Conservation (phyloP, 2,329 filamentous ascomycete genomes). For the Canariomyces notabilis region DNA sequence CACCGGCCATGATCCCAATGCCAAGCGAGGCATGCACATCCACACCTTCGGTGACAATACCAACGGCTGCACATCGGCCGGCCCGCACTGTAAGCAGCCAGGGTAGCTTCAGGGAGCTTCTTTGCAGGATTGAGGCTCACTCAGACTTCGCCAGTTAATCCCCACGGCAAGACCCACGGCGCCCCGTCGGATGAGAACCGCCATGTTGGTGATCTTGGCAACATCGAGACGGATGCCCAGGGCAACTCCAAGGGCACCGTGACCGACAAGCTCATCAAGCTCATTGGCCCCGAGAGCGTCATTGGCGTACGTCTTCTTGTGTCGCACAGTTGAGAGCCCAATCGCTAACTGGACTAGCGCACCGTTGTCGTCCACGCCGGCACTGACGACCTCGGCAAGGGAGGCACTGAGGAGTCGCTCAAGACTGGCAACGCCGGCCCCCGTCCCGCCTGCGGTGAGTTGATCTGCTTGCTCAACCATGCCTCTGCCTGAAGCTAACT, state of each 20-base stretch:
- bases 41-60: slow-evolving; percentile 99
- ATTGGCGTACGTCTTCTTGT: slow-evolving; percentile 64
- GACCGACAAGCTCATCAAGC: slow-evolving; percentile 79
- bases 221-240: slow-evolving; percentile 91
- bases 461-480: background rate
- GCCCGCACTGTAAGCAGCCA: slow-evolving; percentile 78
- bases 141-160: slow-evolving; percentile 68
- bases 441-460: slow-evolving; percentile 80
- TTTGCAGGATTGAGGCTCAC: slow-evolving; percentile 3
- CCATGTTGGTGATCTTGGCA: slow-evolving; percentile 96
- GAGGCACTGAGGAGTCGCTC: slow-evolving; percentile 87
- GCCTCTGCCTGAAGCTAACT: background rate
- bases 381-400: slow-evolving; percentile 94
- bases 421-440: slow-evolving; percentile 95
- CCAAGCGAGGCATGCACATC: slow-evolving; percentile 96
- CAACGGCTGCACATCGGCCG: slow-evolving; percentile 98
- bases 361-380: slow-evolving; percentile 92
- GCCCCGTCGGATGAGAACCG: slow-evolving; percentile 75
- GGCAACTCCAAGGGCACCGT: slow-evolving; percentile 81
- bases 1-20: slow-evolving; percentile 85
- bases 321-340: background rate
- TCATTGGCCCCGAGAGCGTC: slow-evolving; percentile 93
- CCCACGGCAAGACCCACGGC: slow-evolving; percentile 86
- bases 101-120: background rate
- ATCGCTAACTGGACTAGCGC: slow-evolving; percentile 50